Evolutionary conservation across 2,329 filamentous ascomycete species (phyloP), one percentile per base, ranked within the genome.

Genomic region (Aspergillus flavus): DNA sequence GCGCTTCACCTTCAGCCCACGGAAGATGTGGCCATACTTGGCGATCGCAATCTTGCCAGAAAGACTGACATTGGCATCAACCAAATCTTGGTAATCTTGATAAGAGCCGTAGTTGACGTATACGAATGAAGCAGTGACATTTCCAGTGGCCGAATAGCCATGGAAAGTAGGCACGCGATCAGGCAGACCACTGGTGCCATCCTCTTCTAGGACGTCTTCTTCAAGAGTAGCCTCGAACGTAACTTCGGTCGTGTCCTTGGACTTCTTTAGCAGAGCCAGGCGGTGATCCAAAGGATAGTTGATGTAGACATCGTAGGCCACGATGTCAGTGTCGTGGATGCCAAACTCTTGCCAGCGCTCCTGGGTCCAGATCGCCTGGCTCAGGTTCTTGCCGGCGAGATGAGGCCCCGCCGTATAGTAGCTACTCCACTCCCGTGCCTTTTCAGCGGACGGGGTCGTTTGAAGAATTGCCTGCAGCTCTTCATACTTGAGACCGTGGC

Each of bases 61-160:
- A 46, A 98, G 80, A 62, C 86, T 88, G 62, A 97, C 79, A 68
- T 93, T 92, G 43, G 91, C 90, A 45, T 87, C 84, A 50, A 90
- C 73, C 16, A 98, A 84, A 67, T 96, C 93, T 70, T 95, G 90
- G 68, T 89, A 98, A 75, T 98, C 94, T 67, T 85, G 81, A 73
- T 89, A 96, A 0, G 91, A 95, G 58, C 94, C 94, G 72, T 95
- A 96, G 78, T 97, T 97, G 75, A 92, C 93, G 73, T 90, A 98
- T 36, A 97, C 91, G 68, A 92, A 95, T 16, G 88, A 86, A 3
- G 88, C 93, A 0, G 94, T 97, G 55, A 96, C 94, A 76, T 98
- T 96, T 32, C 94, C 94, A 64, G 85, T 94, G 5, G 93, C 93
- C 4, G 93, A 96, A 78, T 97, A 98, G 59, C 94, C 95, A 74